A percentile compares a stretch with the other conserved stretches of the same genome.
phyloP scores from a whole-genome alignment of 495 filamentous ascomycete species.

The Filosporella fistucella region DNA sequence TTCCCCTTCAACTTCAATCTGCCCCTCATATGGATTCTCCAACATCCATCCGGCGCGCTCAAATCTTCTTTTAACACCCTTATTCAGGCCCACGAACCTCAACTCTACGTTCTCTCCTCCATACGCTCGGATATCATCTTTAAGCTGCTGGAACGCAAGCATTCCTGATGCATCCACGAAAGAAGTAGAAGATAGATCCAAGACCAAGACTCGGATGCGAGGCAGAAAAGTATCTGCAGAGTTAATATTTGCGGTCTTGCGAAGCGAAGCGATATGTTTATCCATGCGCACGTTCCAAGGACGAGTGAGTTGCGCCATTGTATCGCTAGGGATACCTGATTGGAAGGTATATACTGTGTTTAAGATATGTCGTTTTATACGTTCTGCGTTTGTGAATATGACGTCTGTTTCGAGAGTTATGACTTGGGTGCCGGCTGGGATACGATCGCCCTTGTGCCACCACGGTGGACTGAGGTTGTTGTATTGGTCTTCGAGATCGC shows the following conservation, averaged over 20 bases:
- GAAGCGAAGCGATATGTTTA: slow-evolving; percentile 4
- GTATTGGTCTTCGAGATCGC: slow-evolving; percentile 7
- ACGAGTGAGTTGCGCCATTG: neutral
- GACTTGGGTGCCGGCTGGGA: slow-evolving; percentile 12
- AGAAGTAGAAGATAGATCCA: slow-evolving; percentile 8
- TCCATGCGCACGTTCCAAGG: slow-evolving; percentile 8
- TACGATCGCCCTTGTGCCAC: slow-evolving; percentile 2
- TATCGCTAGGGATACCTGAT: neutral
- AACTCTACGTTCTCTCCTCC: slow-evolving; percentile 19
- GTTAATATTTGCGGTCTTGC: neutral
- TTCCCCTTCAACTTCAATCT: neutral
- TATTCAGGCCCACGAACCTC: slow-evolving; percentile 26
- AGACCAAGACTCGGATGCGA: slow-evolving; percentile 8
- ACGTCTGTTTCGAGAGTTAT: slow-evolving; percentile 7
- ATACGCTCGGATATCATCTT: neutral
- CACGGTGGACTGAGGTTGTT: neutral
- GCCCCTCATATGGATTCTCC: slow-evolving; percentile 21
- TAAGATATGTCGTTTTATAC: slow-evolving; percentile 6
- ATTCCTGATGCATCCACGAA: slow-evolving; percentile 14
- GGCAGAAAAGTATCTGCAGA: slow-evolving; percentile 3
- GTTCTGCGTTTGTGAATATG: slow-evolving; percentile 8
- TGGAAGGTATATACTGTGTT: slow-evolving; percentile 4
- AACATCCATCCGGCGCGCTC: slow-evolving; percentile 27
- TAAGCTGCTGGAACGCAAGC: slow-evolving; percentile 4
- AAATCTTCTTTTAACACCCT: slow-evolving; percentile 25